phyloP scores from a whole-genome alignment of 257 asterid species.

The Asclepias syriaca region DNA sequence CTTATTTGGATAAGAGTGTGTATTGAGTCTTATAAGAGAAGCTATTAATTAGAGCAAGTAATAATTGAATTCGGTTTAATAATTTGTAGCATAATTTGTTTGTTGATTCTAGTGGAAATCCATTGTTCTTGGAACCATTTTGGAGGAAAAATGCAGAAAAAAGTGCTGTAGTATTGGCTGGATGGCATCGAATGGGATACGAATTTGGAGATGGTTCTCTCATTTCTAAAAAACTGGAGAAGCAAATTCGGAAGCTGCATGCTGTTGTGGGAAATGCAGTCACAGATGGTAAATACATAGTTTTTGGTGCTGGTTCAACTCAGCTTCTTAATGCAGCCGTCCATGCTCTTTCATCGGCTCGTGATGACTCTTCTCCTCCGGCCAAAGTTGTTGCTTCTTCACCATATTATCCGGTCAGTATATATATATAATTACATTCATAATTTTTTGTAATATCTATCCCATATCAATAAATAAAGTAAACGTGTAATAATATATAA shows the following conservation, averaged over 20 bases:
- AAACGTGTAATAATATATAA: no score
- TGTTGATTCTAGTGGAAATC: conserved; percentile 3
- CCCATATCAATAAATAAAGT: no score
- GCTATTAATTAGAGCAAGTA: no score
- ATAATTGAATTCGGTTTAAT: no score
- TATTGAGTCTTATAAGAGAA: no score
- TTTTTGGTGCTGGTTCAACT: conserved; percentile 69
- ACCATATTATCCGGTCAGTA: conserved; percentile 19
- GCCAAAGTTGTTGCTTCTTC: conserved; percentile 17
- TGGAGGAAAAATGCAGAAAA: conserved; percentile 37
- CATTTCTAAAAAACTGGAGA: conserved; percentile 15
- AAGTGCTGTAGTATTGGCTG: conserved; percentile 52
- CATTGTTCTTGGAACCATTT: conserved; percentile 30
- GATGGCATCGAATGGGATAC: conserved; percentile 52
- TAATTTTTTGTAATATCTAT: no score
- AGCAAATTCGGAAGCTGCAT: conserved; percentile 16
- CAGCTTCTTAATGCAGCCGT: conserved; percentile 68
- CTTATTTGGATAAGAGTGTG: no score
- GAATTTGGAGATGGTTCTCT: conserved; percentile 9
- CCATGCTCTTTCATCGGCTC: conserved; percentile 12
- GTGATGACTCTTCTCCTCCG: neutral
- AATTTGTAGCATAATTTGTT: no score
- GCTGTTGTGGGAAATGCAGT: conserved; percentile 42
- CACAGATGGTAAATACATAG: conserved; percentile 41
- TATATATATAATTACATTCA: no score